phyloP scores from a whole-genome alignment of 768 basidiomycete species.

The Aureoboletus auriporus region DNA sequence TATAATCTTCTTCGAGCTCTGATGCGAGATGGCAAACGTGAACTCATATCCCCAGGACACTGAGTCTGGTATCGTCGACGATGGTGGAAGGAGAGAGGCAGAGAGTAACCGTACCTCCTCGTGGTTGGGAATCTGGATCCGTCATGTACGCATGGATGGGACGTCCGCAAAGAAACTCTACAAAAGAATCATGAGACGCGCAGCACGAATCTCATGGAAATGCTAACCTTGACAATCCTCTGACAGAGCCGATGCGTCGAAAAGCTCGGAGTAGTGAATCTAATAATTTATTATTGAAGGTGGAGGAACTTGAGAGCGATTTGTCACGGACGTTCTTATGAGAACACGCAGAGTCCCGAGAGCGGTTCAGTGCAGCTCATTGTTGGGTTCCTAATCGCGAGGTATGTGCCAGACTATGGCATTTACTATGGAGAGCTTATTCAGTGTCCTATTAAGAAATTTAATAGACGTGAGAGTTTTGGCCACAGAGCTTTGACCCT shows the following conservation, averaged over 20 bases:
- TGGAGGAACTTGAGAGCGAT: constrained; percentile 94
- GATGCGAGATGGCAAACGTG: constrained; percentile 95
- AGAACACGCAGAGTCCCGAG: constrained; percentile 90
- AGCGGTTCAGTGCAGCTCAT: constrained; percentile 79
- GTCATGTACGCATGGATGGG: constrained; percentile 97
- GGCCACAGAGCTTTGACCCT: no score
- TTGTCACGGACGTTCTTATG: constrained; percentile 97
- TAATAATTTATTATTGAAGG: no score
- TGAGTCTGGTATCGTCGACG: constrained; percentile 75
- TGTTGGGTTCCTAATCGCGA: constrained; percentile 74
- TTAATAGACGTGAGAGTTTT: not conserved
- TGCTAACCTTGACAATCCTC: constrained; percentile 58
- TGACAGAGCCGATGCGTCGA: constrained; percentile 76
- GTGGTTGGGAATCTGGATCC: constrained; percentile 96
- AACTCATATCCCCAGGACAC: constrained; percentile 99
- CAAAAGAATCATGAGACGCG: constrained; percentile 1
- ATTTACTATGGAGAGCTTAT: no score
- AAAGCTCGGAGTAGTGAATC: constrained; percentile 87
- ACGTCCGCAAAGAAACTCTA: constrained; percentile 96
- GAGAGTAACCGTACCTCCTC: constrained; percentile 91
- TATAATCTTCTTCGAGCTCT: constrained; percentile 93
- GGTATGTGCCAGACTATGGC: no score
- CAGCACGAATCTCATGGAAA: not conserved
- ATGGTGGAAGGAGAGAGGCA: constrained; percentile 58
- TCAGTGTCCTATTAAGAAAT: no score